phyloP scores from a whole-genome alignment of 345 rosid genomes.

The Euphorbia tirucalli region DNA sequence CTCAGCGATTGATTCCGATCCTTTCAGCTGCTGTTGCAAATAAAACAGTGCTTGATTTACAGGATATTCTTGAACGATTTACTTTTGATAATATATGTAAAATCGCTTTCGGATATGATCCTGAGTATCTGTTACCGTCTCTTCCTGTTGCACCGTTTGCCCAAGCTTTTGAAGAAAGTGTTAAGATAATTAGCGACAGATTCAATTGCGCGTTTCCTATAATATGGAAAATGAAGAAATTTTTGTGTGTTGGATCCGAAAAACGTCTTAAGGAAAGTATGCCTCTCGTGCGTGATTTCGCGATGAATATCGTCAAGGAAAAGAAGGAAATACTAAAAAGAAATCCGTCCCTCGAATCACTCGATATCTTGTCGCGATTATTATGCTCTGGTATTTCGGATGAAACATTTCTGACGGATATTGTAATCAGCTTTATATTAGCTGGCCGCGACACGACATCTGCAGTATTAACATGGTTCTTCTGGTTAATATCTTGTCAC shows the following conservation, averaged over 20 bases:
- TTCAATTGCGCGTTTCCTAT: slow-evolving; percentile 27
- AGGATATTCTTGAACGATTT: slow-evolving; percentile 62
- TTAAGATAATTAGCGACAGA: slow-evolving; percentile 36
- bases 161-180: slow-evolving; percentile 46
- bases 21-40: slow-evolving; percentile 37
- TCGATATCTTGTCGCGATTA: slow-evolving; percentile 56
- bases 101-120: slow-evolving; percentile 70
- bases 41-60: slow-evolving; percentile 40
- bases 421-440: slow-evolving; percentile 57
- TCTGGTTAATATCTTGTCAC: slow-evolving; percentile 50
- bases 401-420: slow-evolving; percentile 47
- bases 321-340: slow-evolving; percentile 37
- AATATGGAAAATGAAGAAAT: slow-evolving; percentile 45
- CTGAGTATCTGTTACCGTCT: slow-evolving; percentile 47
- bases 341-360: slow-evolving; percentile 24
- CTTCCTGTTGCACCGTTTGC: slow-evolving; percentile 42
- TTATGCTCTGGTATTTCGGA: slow-evolving; percentile 44
- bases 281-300: slow-evolving; percentile 43
- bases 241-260: slow-evolving; percentile 50
- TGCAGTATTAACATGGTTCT: slow-evolving; percentile 71
- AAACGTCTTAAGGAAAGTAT: slow-evolving; percentile 36
- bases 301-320: slow-evolving; percentile 43
- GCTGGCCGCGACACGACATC: slow-evolving; percentile 75
- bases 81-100: slow-evolving; percentile 73
- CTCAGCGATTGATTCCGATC: slow-evolving; percentile 52